Evolutionary conservation across 768 basidiomycete species (phyloP).

Genomic region (Calocybe gangraenosa): DNA sequence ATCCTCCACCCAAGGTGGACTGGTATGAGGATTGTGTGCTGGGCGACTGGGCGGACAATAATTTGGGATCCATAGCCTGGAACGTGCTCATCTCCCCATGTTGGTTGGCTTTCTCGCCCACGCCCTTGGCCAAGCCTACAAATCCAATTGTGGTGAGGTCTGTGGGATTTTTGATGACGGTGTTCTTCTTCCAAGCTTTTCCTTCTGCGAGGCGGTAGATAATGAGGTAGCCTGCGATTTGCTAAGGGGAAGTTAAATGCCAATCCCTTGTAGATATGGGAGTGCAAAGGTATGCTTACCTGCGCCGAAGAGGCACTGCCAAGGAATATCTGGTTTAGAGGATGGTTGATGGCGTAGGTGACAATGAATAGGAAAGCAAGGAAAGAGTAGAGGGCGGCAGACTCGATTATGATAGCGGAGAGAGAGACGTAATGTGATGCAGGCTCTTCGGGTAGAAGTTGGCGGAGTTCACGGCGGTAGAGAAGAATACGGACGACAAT

Average conservation of each 20-base stretch:
- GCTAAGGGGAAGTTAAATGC: slow-evolving; percentile 11
- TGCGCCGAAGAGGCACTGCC: background rate
- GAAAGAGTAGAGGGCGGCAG: background rate
- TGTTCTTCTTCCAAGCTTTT: slow-evolving; percentile 31
- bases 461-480: background rate
- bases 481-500: background rate
- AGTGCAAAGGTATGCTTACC: background rate
- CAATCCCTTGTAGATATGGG: background rate
- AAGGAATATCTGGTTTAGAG: background rate
- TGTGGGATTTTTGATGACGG: too few species aligned
- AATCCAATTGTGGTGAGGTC: too few species aligned
- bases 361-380: background rate
- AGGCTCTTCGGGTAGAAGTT: background rate
- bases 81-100: too few species aligned
- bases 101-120: too few species aligned
- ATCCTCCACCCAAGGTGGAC: too few species aligned
- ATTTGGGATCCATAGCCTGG: too few species aligned
- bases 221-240: slow-evolving; percentile 37
- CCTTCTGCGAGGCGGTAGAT: slow-evolving; percentile 38
- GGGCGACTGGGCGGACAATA: too few species aligned
- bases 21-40: too few species aligned
- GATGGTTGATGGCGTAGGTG: background rate
- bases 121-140: too few species aligned
- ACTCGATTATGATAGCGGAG: background rate
- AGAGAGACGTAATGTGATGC: background rate